Conservation (phyloP, 805 yeast species). For the Teunomyces gatunensis region DNA sequence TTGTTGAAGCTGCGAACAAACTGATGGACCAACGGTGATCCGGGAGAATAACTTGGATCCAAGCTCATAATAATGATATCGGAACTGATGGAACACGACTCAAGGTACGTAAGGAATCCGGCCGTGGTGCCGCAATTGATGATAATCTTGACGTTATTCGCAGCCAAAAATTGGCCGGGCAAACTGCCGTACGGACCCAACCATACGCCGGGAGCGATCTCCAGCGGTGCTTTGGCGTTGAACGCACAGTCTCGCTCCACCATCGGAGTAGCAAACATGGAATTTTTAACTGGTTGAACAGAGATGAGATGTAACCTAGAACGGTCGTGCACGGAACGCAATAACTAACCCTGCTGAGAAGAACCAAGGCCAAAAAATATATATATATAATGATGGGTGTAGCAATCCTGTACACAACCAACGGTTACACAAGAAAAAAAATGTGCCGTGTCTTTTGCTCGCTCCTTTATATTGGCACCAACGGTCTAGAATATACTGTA, state of each 20-base stretch:
- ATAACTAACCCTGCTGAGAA: background rate
- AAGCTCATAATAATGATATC: slow-evolving; percentile 37
- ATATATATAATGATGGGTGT: background rate
- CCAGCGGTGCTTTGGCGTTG: background rate
- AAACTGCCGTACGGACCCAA: slow-evolving; percentile 19
- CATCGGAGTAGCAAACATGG: slow-evolving; percentile 61
- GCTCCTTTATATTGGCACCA: background rate
- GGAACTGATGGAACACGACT: slow-evolving; percentile 11
- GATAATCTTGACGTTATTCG: slow-evolving; percentile 32
- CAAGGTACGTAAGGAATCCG: slow-evolving; percentile 26
- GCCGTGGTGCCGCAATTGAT: slow-evolving; percentile 38
- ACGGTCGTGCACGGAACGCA: slow-evolving; percentile 1
- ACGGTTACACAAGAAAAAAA: background rate
- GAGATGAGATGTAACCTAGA: background rate
- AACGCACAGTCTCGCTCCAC: slow-evolving; percentile 41
- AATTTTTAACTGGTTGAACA: slow-evolving; percentile 53
- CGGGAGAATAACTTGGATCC: slow-evolving; percentile 33
- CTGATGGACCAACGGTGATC: slow-evolving; percentile 18
- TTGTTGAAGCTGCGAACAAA: slow-evolving; percentile 29
- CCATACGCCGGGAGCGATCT: slow-evolving; percentile 29
- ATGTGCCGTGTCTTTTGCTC: background rate
- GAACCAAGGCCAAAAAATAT: background rate
- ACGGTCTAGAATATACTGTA: background rate
- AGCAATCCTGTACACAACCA: background rate
- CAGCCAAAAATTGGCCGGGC: slow-evolving; percentile 7